Evolutionary conservation across 2,329 filamentous ascomycete genomes (phyloP), one percentile per base, ranked within the genome.

Genomic region (Fonsecaea monophora): DNA sequence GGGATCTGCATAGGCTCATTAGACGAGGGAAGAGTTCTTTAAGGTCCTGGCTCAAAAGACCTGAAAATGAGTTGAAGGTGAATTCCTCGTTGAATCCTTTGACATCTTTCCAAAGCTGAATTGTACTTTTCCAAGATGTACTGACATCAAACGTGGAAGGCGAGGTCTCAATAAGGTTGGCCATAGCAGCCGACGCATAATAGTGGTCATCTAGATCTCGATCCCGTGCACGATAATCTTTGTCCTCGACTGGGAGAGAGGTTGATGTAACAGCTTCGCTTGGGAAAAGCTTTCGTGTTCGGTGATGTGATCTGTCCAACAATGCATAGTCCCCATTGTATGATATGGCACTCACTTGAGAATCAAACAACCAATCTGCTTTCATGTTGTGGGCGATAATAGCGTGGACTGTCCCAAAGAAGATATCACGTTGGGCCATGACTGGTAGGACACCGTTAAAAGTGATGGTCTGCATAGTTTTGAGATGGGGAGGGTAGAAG

Each of bases 381-480:
- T 62, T 66, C 45, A 40, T 21, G 57, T 66, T 67, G 57, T 69
- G 62, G 18, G 18, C 5, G 1, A 72, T 18, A 25, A 72, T 68
- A 0, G 45, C 37, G 7, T 59, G 8, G 6, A 64, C 69, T n/a
- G 58, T 62, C 30, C 45, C 53, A 34, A 50, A 63, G 59, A 71
- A 72, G 45, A 57, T 37, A 18, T 70, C 64, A 32, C 64, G 69
- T 34, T 71, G 69, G 3, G 60, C 32, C 21, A 68, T 53, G 6
- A 35, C 12, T 9, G 69, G 53, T 1, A 72, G 63, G 7, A 21
- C 45, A 7, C 54, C 9, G 30, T 70, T 21, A 42, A 70, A 70
- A 1, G 21, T 53, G 35, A 64, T 56, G 13, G 30, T 65, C 45
- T 71, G 69, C 70, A 72, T 71, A 1, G 57, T 53, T 12, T 40